Evolutionary conservation across 1,284 basidiomycete species (phyloP), one percentile per base, ranked within the genome.

Genomic region (Stygiomarasmius scandens): DNA sequence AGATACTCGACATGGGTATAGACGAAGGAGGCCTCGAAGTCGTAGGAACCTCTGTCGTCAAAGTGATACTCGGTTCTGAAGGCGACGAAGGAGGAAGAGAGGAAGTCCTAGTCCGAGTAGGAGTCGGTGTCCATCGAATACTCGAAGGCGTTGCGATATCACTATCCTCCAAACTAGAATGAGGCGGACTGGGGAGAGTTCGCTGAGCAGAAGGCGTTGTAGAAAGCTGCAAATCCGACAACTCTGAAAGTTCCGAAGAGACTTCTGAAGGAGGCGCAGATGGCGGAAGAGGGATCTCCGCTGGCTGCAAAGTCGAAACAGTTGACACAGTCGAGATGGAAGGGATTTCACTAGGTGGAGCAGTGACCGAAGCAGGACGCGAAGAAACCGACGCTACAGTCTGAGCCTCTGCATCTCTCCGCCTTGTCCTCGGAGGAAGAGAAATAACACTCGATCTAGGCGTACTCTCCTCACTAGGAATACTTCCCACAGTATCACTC

Each of bases 201-300:
- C 55, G 52, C 45, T 54, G 59, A 22, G 54, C 51, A n/a, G 59
- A 49, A 14, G 59, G 56, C 22, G 59, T 55, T 14, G 54, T 23
- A 19, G 61, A 62, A 11, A 59, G 45, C 29, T 49, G 51, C 12
- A 58, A 20, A 19, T 58, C 54, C n/a, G 61, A 60, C 6, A 46
- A 47, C 25, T 56, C 58, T 14, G 58, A 60, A 11, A 48, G 46
- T 10, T 50, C 41, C 12, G 29, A 32, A 69, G 67, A 16, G 72
- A 68, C 19, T 75, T 76, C 2, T 71, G 70, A 48, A 75, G 73
- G 69, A 34, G 77, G 72, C 75, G 76, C 2, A 70, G 70, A 48
- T 74, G 73, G 69, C 27, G 77, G 72, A 14, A 77, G 70, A 1
- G 78, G 72, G 16, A 77, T 64, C 29, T 70, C 71, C 54, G 75